Conservation (phyloP, 2,329 filamentous ascomycete species). For the Monilinia fructigena region DNA sequence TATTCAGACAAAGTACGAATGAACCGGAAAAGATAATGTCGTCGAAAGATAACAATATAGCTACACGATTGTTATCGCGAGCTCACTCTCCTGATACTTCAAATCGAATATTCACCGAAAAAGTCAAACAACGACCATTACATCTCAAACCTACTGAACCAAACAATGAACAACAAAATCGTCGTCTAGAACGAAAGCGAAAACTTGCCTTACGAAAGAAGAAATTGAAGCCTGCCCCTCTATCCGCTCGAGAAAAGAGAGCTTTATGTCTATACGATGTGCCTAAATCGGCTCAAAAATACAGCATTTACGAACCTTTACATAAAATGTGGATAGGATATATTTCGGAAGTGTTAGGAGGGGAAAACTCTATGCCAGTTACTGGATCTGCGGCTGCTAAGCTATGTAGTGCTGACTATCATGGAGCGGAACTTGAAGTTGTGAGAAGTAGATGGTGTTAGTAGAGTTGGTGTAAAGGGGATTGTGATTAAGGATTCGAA, state of each 20-base stretch:
- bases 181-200: constrained; percentile 36
- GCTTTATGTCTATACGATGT: constrained; percentile 71
- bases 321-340: constrained; percentile 81
- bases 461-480: constrained; percentile 78
- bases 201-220: constrained; percentile 45
- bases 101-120: constrained; percentile 72
- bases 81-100: constrained; percentile 76
- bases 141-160: constrained; percentile 65
- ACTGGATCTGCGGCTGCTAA: constrained; percentile 60
- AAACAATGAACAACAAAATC: constrained; percentile 55
- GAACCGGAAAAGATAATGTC: constrained; percentile 23
- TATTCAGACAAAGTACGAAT: background rate
- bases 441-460: constrained; percentile 78
- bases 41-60: constrained; percentile 26
- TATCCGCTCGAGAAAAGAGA: constrained; percentile 79
- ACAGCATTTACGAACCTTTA: constrained; percentile 74
- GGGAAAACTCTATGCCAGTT: constrained; percentile 27
- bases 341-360: constrained; percentile 69
- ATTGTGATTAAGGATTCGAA: constrained; percentile 88
- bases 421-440: constrained; percentile 81
- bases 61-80: constrained; percentile 61
- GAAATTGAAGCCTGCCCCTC: constrained; percentile 58
- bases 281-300: constrained; percentile 65
- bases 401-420: constrained; percentile 82
- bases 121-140: constrained; percentile 78